Conservation (phyloP, 2,329 filamentous ascomycete genomes). For the Neurospora crassa region DNA sequence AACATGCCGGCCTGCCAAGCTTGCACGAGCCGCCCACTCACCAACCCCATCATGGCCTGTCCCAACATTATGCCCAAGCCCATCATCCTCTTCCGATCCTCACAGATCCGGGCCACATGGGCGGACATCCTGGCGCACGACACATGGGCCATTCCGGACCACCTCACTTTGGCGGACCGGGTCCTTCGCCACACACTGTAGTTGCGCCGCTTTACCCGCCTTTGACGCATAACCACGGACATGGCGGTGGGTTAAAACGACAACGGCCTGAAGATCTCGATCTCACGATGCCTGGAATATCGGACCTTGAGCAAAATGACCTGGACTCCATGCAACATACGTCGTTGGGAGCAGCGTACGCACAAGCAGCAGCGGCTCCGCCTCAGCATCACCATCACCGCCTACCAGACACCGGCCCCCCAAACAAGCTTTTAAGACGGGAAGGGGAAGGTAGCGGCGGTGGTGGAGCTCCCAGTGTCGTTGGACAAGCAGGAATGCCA, state of each 20-base stretch:
- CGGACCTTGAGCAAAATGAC: constrained; percentile 44
- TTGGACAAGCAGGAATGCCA: constrained; percentile 83
- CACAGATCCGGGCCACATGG: constrained; percentile 46
- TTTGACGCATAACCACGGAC: constrained; percentile 31
- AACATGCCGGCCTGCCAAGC: constrained; percentile 35
- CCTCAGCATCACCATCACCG: constrained; percentile 73
- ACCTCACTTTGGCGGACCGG: constrained; percentile 40
- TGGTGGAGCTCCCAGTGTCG: constrained; percentile 68
- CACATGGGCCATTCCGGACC: constrained; percentile 42
- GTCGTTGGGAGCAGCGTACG: constrained; percentile 42
- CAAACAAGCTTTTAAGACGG: constrained; percentile 57
- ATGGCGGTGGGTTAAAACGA: constrained; percentile 37
- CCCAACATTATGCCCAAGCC: constrained; percentile 36
- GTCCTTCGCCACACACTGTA: constrained; percentile 34
- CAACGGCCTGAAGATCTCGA: constrained; percentile 50
- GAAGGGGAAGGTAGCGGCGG: constrained; percentile 34
- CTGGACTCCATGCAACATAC: constrained; percentile 46
- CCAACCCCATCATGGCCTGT: constrained; percentile 30
- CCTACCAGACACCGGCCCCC: constrained; percentile 62
- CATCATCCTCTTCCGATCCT: constrained; percentile 45
- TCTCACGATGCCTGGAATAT: constrained; percentile 39
- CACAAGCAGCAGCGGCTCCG: constrained; percentile 35
- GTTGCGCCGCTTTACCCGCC: constrained; percentile 44
- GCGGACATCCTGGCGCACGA: constrained; percentile 36
- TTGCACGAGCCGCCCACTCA: constrained; percentile 38